Base-by-base conservation (phyloP, 2,329 filamentous ascomycete species). In the Juglanconis oblonga region DNA sequence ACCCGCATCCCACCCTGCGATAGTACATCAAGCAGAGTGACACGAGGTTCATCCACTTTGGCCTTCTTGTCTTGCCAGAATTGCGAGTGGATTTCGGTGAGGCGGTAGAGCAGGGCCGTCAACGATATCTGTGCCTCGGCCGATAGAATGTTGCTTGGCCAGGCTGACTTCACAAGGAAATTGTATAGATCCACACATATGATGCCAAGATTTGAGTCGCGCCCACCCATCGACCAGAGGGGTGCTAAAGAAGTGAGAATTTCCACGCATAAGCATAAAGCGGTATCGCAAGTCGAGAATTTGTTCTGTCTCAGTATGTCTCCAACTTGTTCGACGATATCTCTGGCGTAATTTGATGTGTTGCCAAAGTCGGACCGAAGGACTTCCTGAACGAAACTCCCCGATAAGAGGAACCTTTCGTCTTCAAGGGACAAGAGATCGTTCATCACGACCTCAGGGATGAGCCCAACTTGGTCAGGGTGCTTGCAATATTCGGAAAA, bases 121-220 rank as follows among this genome's bases (percentile, higher is more conserved):
- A 97, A 78, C 1, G 81, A 79, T 55, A 87, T 84, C 64, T 93
- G 87, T 1, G 89, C 84, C 59, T 79, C 81, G 2, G 87, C 76
- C 0, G 94, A 96, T 52, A 92, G 81, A 42, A 89, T 81, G 49
- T 87, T 87, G 49, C 84, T 87, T 5, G 83, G 81, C 32, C 97
- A 75, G 35, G 87, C 84, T 17, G 81, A 81, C 57, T 85, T 84
- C 51, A 92, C 82, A 65, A 95, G 88, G 77, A 92, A 91, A 49
- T 83, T 76, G 72, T 98, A 98, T 24, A 97, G 76, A 62, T 96
- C 88, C 24, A 86, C 83, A 3, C 88, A 90, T 45, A 83, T 80
- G 3, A 84, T 82, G n/a, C 81, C 81, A 3, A 97, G 77, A 7
- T 61, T 45, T 11, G 58, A 38, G 1, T 85, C 78, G 38, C 82